A percentile compares a stretch with the other conserved stretches of the same genome.
phyloP scores from a whole-genome alignment of 2,329 filamentous ascomycete genomes.

The Fusarium xylarioides region DNA sequence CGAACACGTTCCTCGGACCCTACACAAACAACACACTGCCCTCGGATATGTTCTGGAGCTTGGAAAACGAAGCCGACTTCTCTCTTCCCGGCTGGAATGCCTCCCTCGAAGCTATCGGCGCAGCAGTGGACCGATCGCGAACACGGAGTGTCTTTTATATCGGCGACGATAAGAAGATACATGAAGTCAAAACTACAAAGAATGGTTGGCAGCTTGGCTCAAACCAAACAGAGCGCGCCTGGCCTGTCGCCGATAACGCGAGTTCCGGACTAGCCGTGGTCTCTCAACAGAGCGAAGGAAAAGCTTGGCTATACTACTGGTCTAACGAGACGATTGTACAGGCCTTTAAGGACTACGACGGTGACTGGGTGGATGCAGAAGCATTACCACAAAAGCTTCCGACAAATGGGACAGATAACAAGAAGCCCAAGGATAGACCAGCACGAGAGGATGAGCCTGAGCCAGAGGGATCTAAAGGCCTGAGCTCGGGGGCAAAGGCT shows the following conservation, averaged over 20 bases:
- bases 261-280: background rate
- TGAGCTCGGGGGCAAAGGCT: background rate
- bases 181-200: background rate
- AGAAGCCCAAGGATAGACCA: background rate
- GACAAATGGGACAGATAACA: background rate
- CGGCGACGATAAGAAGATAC: background rate
- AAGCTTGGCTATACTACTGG: constrained; percentile 9
- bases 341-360: background rate
- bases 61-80: background rate
- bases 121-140: background rate
- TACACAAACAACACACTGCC: constrained; percentile 1
- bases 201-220: background rate
- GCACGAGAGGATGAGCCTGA: background rate
- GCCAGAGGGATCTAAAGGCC: accelerated
- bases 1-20: background rate
- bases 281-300: background rate
- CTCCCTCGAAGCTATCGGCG: background rate
- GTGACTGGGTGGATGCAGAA: background rate
- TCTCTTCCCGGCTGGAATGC: background rate
- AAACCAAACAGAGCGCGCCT: background rate
- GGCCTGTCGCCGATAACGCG: background rate
- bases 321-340: constrained; percentile 2
- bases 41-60: background rate
- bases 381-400: background rate
- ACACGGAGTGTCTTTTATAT: background rate